A percentile compares a stretch with the other conserved stretches of the same genome.
phyloP scores from a whole-genome alignment of 148 eudicot genomes.

The Amaranthus palmeri region DNA sequence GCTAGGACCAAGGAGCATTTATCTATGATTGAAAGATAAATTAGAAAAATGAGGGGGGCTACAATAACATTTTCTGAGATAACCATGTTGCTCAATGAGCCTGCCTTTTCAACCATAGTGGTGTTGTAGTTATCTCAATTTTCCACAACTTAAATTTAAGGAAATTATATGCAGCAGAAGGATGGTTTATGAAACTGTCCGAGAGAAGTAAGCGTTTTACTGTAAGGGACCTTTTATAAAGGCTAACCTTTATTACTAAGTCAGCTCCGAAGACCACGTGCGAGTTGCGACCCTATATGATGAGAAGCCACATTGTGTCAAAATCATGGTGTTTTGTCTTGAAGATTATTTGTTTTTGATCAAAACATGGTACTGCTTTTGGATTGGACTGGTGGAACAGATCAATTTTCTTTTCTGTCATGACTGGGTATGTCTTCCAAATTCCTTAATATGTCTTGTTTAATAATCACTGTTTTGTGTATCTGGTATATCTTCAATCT shows the following conservation, averaged over 20 bases:
- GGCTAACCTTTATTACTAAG: constrained; percentile 74
- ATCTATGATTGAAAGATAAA: constrained; percentile 19
- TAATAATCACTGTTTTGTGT: not conserved
- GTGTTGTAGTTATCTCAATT: constrained; percentile 40
- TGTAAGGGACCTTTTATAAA: constrained; percentile 56
- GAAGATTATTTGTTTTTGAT: constrained; percentile 41
- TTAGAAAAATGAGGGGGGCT: constrained; percentile 31
- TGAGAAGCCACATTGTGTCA: constrained; percentile 26
- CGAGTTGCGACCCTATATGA: constrained; percentile 27
- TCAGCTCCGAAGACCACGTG: constrained; percentile 53
- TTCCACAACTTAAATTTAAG: constrained; percentile 64
- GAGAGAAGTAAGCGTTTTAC: constrained; percentile 49
- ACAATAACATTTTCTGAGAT: constrained; percentile 46
- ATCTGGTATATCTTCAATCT: too few relatives aligned
- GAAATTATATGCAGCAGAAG: constrained; percentile 77
- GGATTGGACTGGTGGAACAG: constrained; percentile 63
- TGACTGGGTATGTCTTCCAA: constrained; percentile 65
- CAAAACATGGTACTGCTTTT: constrained; percentile 51
- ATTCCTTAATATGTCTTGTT: not conserved
- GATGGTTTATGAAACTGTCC: constrained; percentile 77
- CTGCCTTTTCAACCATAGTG: constrained; percentile 24
- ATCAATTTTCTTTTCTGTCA: constrained; percentile 81
- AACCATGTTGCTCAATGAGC: constrained; percentile 38
- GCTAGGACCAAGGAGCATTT: constrained; percentile 21
- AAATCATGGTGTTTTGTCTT: constrained; percentile 44